A percentile compares a stretch with the other conserved stretches of the same genome.
These are phyloP conservation scores for Oehlia diaphana DNA, from an alignment of 192 early-diverging fungal species.

Conservation along the genomic window DNA sequence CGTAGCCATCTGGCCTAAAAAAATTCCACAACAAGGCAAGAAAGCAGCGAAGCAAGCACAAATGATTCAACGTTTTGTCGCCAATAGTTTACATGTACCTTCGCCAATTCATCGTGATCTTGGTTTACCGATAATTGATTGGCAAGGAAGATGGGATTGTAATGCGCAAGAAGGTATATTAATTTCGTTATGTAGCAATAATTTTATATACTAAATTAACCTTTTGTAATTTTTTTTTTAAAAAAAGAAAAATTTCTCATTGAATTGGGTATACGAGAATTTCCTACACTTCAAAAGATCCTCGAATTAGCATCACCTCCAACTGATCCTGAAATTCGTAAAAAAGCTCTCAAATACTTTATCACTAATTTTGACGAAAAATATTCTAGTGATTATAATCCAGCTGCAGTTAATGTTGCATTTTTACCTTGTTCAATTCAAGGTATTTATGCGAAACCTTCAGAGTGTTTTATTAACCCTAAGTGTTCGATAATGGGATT, in stretches of 20 bases:
- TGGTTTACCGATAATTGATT: constrained; percentile 69
- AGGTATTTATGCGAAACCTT: constrained; percentile 51
- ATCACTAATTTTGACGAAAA: constrained; percentile 62
- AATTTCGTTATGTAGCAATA: too few species aligned
- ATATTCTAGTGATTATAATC: constrained; percentile 54
- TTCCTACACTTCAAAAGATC: constrained; percentile 42
- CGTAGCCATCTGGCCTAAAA: constrained; percentile 68
- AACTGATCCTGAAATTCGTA: constrained; percentile 38
- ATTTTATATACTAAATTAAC: too few species aligned
- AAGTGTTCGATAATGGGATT: constrained; percentile 66
- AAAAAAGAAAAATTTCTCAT: constrained; percentile 45
- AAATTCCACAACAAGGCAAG: constrained; percentile 33
- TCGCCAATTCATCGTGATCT: constrained; percentile 55
- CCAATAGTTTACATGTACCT: constrained; percentile 69
- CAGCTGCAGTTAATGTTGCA: constrained; percentile 38
- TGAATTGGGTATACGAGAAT: constrained; percentile 48
- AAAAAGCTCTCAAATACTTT: constrained; percentile 66
- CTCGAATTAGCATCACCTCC: constrained; percentile 43
- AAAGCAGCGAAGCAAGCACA: too few species aligned
- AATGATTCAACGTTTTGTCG: constrained; percentile 47
- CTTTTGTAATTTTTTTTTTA: too few species aligned
- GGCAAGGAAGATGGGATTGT: constrained; percentile 55
- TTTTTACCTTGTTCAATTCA: constrained; percentile 63
- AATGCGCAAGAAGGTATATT: constrained; percentile 31
- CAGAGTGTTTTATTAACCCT: constrained; percentile 64